These are phyloP conservation scores for Cryptosporidium sp. DNA, from an alignment of 169 alveolate genomes.

Conservation along the genomic window DNA sequence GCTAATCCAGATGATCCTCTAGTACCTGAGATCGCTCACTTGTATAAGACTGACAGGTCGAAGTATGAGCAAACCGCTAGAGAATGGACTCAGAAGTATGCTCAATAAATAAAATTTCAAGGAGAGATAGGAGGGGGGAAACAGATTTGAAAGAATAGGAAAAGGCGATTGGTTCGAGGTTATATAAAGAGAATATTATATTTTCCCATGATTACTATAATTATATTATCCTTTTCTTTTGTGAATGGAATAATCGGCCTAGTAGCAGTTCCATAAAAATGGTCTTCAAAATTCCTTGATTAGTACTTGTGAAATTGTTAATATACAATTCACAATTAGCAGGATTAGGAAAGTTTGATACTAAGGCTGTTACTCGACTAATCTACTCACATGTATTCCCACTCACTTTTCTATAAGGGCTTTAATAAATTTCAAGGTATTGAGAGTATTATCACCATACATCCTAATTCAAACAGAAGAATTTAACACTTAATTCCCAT, in stretches of 20 bases:
- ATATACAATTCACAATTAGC: conserved; percentile 1
- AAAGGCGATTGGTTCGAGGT: not conserved
- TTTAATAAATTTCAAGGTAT: not conserved
- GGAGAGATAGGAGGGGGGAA: not conserved
- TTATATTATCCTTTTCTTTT: not conserved
- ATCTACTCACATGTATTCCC: not conserved
- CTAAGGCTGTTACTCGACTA: not conserved
- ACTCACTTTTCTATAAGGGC: not conserved
- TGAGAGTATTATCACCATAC: not conserved
- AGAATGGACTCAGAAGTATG: conserved; percentile 98
- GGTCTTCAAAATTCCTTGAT: not conserved
- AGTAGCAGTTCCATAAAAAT: not conserved
- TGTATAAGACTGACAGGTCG: conserved; percentile 93
- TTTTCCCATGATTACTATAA: not conserved
- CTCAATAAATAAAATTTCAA: conserved; percentile 82
- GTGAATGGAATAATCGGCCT: not conserved
- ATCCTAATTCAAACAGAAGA: not conserved
- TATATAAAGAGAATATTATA: not conserved
- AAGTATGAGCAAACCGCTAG: conserved; percentile 97
- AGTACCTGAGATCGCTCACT: conserved; percentile 99
- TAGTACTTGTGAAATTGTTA: not conserved
- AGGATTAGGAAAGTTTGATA: not conserved
- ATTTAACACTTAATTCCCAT: not conserved
- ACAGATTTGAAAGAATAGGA: not conserved
- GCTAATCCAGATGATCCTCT: conserved; percentile 99